Conservation (phyloP, 768 basidiomycete genomes). For the Termitomyces sp. region DNA sequence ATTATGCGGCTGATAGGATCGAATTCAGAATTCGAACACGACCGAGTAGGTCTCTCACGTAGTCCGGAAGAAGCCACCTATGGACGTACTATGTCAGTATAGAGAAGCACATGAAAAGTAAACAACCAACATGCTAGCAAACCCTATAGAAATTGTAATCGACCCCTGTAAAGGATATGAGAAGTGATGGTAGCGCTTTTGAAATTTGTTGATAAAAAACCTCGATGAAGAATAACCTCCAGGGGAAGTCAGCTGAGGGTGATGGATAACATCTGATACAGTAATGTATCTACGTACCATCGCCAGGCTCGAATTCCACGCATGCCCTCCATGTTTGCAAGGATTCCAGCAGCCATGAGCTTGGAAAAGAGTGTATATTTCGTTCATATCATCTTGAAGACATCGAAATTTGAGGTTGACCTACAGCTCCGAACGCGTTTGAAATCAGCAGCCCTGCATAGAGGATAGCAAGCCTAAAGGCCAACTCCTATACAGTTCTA, state of each 20-base stretch:
- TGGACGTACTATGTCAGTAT: not conserved
- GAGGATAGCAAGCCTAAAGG: constrained; percentile 60
- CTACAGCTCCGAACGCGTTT: constrained; percentile 65
- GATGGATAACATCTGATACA: not conserved
- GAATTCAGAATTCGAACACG: not conserved
- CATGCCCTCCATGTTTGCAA: constrained; percentile 65
- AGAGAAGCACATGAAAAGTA: not conserved
- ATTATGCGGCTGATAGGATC: constrained; percentile 48
- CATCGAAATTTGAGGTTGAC: constrained; percentile 19
- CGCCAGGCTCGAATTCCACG: constrained; percentile 69
- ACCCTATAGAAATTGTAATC: constrained; percentile 59
- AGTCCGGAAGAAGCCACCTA: constrained; percentile 61
- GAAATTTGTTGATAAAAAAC: constrained; percentile 27
- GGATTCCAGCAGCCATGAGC: constrained; percentile 75
- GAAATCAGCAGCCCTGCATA: constrained; percentile 61
- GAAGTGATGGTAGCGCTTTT: not conserved
- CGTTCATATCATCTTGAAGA: not conserved
- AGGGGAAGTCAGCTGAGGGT: not conserved
- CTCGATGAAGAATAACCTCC: constrained; percentile 72
- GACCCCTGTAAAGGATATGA: constrained; percentile 43
- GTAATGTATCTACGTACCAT: constrained; percentile 41
- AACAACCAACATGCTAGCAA: constrained; percentile 47
- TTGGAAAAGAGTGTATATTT: constrained; percentile 21
- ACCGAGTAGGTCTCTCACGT: constrained; percentile 33
- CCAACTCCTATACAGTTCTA: constrained; percentile 50